phyloP scores from a whole-genome alignment of 2,329 filamentous ascomycete species.

The Ophiocordyceps australis region DNA sequence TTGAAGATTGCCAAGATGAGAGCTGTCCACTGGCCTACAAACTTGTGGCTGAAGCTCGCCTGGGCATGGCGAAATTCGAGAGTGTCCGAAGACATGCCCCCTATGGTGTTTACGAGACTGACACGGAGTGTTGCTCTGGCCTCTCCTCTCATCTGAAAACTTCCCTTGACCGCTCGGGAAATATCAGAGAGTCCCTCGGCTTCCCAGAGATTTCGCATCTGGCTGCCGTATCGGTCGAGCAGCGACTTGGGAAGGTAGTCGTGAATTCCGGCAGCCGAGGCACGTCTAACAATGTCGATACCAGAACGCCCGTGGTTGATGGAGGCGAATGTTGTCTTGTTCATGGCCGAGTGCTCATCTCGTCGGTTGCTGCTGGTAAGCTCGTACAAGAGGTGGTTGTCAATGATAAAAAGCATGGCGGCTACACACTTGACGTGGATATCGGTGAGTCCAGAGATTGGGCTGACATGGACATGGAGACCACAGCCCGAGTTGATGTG shows the following conservation, averaged over 20 bases:
- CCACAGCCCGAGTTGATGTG: conserved; percentile 3
- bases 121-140: not conserved
- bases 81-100: conserved; percentile 1
- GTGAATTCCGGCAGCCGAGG: not conserved
- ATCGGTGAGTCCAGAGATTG: conserved; percentile 18
- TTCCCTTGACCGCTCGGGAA: not conserved
- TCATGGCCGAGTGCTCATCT: not conserved
- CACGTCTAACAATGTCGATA: not conserved
- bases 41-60: conserved; percentile 2
- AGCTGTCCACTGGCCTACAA: conserved; percentile 3
- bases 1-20: conserved; percentile 4
- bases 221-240: not conserved
- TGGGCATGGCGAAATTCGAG: conserved; percentile 6
- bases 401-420: conserved; percentile 37
- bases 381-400: conserved; percentile 4
- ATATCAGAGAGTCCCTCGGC: not conserved
- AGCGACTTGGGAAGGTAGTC: not conserved
- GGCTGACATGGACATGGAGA: conserved; percentile 4
- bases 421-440: conserved; percentile 67
- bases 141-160: no score
- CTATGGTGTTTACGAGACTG: not conserved
- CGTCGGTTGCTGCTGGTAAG: conserved; percentile 1
- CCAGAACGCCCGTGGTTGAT: not conserved
- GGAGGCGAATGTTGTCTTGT: not conserved
- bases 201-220: not conserved